A percentile compares a stretch with the other conserved stretches of the same genome.
Evolutionary conservation across 208 protist genomes (phyloP).

Genomic region (Trichomonas gallinae): DNA sequence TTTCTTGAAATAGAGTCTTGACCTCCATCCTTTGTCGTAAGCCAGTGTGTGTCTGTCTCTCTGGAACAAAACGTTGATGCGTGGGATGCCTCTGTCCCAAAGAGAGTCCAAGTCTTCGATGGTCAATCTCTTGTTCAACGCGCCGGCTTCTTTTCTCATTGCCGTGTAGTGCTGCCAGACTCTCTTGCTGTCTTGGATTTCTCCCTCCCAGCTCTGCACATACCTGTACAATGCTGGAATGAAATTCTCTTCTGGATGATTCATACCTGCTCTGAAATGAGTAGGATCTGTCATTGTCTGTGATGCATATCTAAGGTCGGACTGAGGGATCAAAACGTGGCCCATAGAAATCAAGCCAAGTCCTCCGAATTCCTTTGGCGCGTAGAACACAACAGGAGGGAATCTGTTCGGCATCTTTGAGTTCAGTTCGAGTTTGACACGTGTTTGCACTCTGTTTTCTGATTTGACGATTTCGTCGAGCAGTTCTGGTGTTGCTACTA

Average conservation of each 20-base stretch:
- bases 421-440: slow-evolving; percentile 99
- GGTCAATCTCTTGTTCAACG: slow-evolving; percentile 82
- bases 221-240: slow-evolving; percentile 99
- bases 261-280: slow-evolving; percentile 94
- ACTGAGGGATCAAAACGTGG: slow-evolving; percentile 97
- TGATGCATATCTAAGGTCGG: slow-evolving; percentile 87
- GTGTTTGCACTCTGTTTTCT: slow-evolving; percentile 99
- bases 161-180: slow-evolving; percentile 97
- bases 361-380: slow-evolving; percentile 50
- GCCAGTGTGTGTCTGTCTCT: slow-evolving; percentile 93
- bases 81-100: slow-evolving; percentile 97
- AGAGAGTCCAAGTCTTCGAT: slow-evolving; percentile 99
- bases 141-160: slow-evolving; percentile 87
- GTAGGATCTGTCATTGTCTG: slow-evolving; percentile 92
- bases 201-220: slow-evolving; percentile 98
- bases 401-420: slow-evolving; percentile 99
- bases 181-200: slow-evolving; percentile 96
- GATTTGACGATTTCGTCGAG: slow-evolving; percentile 95
- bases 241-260: slow-evolving; percentile 84
- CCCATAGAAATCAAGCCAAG: slow-evolving; percentile 99
- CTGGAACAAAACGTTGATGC: slow-evolving; percentile 99
- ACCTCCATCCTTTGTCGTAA: slow-evolving; percentile 98
- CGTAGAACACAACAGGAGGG: slow-evolving; percentile 97
- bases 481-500: slow-evolving; percentile 79
- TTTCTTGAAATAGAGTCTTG: slow-evolving; percentile 93